Evolutionary conservation across 371 early-diverging fungal genomes (phyloP).

Genomic region (Mucor racemosus): DNA sequence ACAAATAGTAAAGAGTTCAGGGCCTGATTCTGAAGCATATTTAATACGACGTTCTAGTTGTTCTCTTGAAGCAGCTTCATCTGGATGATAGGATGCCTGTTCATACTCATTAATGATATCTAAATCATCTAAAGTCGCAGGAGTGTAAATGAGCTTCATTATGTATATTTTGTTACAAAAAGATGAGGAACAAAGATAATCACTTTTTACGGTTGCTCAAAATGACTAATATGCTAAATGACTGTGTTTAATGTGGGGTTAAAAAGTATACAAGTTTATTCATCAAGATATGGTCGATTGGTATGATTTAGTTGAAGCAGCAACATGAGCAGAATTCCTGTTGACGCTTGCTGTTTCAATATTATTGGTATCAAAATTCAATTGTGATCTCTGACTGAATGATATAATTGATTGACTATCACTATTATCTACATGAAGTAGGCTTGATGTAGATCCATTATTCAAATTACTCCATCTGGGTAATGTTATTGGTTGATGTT

Average conservation of each 20-base stretch:
- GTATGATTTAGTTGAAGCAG: constrained; percentile 1
- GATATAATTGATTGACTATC: constrained; percentile 33
- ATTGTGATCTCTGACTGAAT: constrained; percentile 19
- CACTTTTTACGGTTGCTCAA: neutral
- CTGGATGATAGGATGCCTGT: constrained; percentile 55
- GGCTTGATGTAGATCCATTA: constrained; percentile 1
- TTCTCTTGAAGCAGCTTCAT: constrained; percentile 69
- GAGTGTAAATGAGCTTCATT: constrained; percentile 20
- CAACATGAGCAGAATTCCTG: neutral
- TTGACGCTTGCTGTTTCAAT: neutral
- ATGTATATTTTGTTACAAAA: neutral
- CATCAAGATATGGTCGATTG: neutral
- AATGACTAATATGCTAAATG: too few relatives aligned
- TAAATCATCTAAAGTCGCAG: constrained; percentile 37
- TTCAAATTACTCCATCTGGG: constrained; percentile 31
- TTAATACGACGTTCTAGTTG: constrained; percentile 57
- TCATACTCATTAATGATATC: constrained; percentile 45
- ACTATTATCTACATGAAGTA: constrained; percentile 16
- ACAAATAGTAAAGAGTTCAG: constrained; percentile 65
- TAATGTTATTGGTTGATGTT: constrained; percentile 40
- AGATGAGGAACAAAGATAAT: neutral
- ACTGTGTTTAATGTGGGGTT: neutral
- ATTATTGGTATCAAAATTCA: constrained; percentile 14
- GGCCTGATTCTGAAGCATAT: constrained; percentile 42
- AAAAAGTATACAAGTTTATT: too few relatives aligned